Base-by-base conservation (phyloP, 164 flowering plant genomes). In the Houttuynia cordata region DNA sequence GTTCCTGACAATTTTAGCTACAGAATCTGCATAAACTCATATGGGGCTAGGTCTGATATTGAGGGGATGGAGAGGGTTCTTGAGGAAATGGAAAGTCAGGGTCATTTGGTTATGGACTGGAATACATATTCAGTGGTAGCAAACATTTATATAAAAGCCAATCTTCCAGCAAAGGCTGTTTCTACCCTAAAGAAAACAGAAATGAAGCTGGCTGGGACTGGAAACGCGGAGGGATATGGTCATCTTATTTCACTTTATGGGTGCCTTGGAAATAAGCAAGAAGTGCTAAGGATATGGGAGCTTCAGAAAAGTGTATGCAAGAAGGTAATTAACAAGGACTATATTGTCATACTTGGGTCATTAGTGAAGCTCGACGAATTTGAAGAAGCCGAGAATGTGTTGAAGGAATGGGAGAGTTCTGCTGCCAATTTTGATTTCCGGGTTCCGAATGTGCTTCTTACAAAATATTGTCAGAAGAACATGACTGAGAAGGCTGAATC, bases 341-440 rank as follows among this genome's bases (percentile, higher is more conserved):
- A 74, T 63, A 30, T 34, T 12, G 10, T 67, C 51, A 72, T 81
- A 75, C 67, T 81, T 24, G 56, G 63, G 8, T 74, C 82, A 0
- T 61, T 83, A 8, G 23, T 71, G 50, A 77, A 70, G 71, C 41
- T 81, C 10, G 76, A 74, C 45, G 83, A 81, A 54, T 54, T 83
- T 61, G 73, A 71, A 41, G 88, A 77, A 41, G 76, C 75, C 0
- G 80, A 76, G 60, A 69, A 66, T 51, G 67, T 83, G 34, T 69
- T 68, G 23, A 53, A 64, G 54, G 83, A 81, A 56, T 80, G 82
- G 87, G 75, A 73, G 61, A 67, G 68, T 14, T 60, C 55, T 15
- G 58, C 53, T 7, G 62, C 58, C 10, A 19, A 24, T 17, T 73
- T 60, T 51, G 86, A 76, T 63, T 57, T 71, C 47, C 68, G 81